Evolutionary conservation across 169 alveolate species (phyloP), one percentile per base, ranked within the genome.

Genomic region (Eimeria necatrix): DNA sequence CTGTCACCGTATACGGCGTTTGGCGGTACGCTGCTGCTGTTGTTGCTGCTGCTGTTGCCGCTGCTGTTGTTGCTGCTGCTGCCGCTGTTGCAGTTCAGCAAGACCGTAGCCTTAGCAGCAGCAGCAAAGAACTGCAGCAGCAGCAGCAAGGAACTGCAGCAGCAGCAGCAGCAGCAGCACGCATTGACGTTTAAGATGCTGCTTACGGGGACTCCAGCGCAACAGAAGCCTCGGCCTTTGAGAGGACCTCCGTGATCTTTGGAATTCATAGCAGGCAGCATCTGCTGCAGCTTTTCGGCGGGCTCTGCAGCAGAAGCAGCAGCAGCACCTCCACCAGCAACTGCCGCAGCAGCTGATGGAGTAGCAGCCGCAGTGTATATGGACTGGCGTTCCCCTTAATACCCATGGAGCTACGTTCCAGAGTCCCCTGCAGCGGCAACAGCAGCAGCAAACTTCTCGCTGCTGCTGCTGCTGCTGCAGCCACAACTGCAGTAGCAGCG

Each of bases 391-490:
- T 10, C 76, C 59, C 48, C 64, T 8, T 74, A 56, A 83, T 20
- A 20, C 91, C 91, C 91, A 83, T 83, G 91, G 91, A 52, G 91
- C 91, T 83, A 53, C 91, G 73, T 53, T 32, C 46, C 46, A 53
- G 91, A 83, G 56, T 49, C 78, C 41, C 59, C 64, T 56, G 78
- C 76, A 83, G 91, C 91, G 56, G 91, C 91, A 83, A 56, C 91
- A 83, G 91, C 91, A 83, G 91, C 91, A 83, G 78, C 91, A 83
- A 52, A 18, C 32, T 20, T 9, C 60, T 83, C 91, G 91, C 91
- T 83, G 91, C 91, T 83, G 91, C 76, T 83, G 91, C 91, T 83
- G 91, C 78, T 48, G 78, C 91, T 48, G 76, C 91, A 56, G 8
- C 84, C 7, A 41, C 84, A 73, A 46, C 84, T 46, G 60, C 84